These are phyloP conservation scores for Suillus clintonianus DNA, from an alignment of 768 basidiomycete genomes.

Conservation along the genomic window DNA sequence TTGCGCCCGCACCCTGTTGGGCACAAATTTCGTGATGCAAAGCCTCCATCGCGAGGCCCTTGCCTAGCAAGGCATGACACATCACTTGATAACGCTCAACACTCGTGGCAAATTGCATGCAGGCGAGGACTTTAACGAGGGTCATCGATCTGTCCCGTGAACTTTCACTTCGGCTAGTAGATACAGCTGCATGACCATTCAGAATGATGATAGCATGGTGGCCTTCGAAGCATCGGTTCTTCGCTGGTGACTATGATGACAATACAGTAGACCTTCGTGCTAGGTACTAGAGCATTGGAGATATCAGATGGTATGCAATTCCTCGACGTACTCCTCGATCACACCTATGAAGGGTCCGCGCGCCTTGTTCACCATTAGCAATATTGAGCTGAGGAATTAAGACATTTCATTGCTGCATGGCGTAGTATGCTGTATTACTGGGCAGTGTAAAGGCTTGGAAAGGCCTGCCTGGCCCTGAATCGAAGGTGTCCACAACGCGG, in stretches of 20 bases:
- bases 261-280: conserved; percentile 60
- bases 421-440: background rate
- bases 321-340: background rate
- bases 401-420: background rate
- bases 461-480: background rate
- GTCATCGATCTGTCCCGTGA: no score
- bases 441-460: background rate
- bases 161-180: no score
- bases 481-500: background rate
- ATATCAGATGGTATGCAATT: background rate
- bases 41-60: no score
- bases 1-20: background rate
- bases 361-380: no score
- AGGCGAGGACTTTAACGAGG: no score
- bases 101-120: no score
- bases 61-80: no score
- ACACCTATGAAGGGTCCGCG: background rate
- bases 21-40: background rate
- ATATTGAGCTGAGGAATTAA: background rate
- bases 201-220: conserved; percentile 83
- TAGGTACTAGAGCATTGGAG: conserved; percentile 82
- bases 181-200: background rate
- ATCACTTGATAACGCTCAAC: no score
- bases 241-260: conserved; percentile 56
- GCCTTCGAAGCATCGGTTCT: conserved; percentile 84